Conservation (phyloP, 1,284 basidiomycete genomes). For the Afroboletus lepidellus region DNA sequence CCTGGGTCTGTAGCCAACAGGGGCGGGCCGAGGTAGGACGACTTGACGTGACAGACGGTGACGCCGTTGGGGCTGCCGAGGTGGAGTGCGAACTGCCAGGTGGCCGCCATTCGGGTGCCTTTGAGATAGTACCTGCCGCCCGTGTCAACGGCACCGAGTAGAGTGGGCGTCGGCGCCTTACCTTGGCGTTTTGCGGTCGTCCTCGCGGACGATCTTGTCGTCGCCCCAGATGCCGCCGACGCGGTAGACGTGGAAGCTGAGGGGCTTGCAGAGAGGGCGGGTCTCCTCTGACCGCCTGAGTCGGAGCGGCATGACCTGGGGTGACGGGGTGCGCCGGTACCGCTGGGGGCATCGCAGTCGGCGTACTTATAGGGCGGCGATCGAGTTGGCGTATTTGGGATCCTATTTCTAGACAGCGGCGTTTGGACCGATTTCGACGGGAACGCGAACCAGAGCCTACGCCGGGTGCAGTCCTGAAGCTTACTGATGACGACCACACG, state of each 20-base stretch:
- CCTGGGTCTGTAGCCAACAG: slow-evolving; percentile 8
- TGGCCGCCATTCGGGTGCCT: slow-evolving; percentile 12
- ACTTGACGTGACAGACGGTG: slow-evolving; percentile 26
- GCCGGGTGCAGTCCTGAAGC: slow-evolving; percentile 1
- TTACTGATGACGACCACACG: background rate
- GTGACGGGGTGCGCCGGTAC: no score
- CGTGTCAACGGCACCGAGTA: background rate
- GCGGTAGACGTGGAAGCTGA: slow-evolving; percentile 31
- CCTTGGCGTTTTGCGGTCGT: slow-evolving; percentile 27
- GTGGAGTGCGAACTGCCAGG: slow-evolving; percentile 27
- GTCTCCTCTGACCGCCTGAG: background rate
- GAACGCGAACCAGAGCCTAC: background rate
- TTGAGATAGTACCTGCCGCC: slow-evolving; percentile 27
- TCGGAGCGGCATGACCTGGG: background rate
- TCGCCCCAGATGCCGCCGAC: slow-evolving; percentile 30
- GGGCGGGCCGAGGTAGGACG: slow-evolving; percentile 30
- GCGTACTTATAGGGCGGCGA: no score
- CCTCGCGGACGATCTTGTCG: slow-evolving; percentile 28
- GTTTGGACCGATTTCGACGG: background rate
- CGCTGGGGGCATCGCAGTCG: no score
- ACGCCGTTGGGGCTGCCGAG: slow-evolving; percentile 18
- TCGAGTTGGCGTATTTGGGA: no score
- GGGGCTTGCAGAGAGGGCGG: background rate
- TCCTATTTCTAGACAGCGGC: no score
- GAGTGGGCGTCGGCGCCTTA: background rate